phyloP scores from a whole-genome alignment of 768 basidiomycete species.

The Tulasnella sp. region DNA sequence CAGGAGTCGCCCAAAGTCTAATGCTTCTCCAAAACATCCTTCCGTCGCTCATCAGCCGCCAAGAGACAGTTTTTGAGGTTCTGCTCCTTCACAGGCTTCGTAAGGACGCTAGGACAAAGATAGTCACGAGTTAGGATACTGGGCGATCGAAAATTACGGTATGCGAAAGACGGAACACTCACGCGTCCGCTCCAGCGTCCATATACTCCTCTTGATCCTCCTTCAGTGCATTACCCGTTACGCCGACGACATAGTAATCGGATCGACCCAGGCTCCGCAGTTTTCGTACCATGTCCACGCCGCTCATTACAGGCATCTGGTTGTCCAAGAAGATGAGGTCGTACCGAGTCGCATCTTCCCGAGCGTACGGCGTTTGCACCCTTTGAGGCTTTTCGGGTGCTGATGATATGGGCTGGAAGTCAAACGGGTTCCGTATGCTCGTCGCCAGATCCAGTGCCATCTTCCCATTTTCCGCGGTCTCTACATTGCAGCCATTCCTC shows the following conservation, averaged over 20 bases:
- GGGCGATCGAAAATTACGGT: not conserved
- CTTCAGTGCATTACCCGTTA: conserved; percentile 39
- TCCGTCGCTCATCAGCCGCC: conserved; percentile 17
- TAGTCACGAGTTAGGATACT: not conserved
- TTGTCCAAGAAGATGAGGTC: conserved; percentile 53
- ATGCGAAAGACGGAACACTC: not conserved
- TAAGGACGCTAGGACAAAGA: conserved; percentile 38
- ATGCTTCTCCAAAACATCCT: not conserved
- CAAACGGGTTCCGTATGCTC: conserved; percentile 24
- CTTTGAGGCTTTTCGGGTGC: not conserved
- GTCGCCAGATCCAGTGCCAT: conserved; percentile 63
- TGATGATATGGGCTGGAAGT: not conserved
- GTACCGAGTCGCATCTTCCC: conserved; percentile 18
- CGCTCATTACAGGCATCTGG: conserved; percentile 48
- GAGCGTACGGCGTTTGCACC: conserved; percentile 3
- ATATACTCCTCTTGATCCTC: conserved; percentile 64
- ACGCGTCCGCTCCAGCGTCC: conserved; percentile 56
- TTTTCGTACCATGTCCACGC: conserved; percentile 52
- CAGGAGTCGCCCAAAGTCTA: too few relatives aligned
- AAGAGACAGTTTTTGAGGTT: conserved; percentile 18
- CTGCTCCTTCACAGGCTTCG: conserved; percentile 53
- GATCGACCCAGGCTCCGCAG: conserved; percentile 51
- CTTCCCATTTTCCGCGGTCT: conserved; percentile 75
- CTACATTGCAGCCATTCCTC: conserved; percentile 68
- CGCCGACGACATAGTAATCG: conserved; percentile 51